Percentiles rank a stretch among this genome's conserved stretches.
Evolutionary conservation across 2,329 filamentous ascomycete species (phyloP).

Genomic region (Fonsecaea multimorphosa): DNA sequence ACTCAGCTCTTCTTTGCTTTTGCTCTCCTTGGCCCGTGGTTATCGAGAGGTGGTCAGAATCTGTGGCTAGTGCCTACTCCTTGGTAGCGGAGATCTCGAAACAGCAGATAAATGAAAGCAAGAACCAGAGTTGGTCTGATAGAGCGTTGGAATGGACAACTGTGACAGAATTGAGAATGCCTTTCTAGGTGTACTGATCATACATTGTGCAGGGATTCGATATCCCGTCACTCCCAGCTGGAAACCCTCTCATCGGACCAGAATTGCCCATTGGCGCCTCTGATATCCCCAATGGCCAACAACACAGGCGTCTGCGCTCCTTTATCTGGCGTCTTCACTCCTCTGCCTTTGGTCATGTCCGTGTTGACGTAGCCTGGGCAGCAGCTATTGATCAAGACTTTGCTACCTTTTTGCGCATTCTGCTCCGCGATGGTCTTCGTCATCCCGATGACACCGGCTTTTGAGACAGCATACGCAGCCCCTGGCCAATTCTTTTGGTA

Average conservation of each 20-base stretch:
- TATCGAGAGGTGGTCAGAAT: not conserved
- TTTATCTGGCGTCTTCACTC: slow-evolving; percentile 51
- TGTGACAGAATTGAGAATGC: not conserved
- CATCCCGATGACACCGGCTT: slow-evolving; percentile 53
- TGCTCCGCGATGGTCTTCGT: slow-evolving; percentile 49
- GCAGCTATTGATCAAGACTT: slow-evolving; percentile 49
- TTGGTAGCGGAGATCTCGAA: too few relatives aligned
- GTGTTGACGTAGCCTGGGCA: slow-evolving; percentile 56
- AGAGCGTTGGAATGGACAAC: not conserved
- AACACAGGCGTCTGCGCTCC: slow-evolving; percentile 54
- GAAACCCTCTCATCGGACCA: slow-evolving; percentile 49
- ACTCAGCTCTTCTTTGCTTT: too few relatives aligned
- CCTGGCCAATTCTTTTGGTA: slow-evolving; percentile 56
- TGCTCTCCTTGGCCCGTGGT: too few relatives aligned
- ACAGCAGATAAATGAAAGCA: not conserved
- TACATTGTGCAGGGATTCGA: not conserved
- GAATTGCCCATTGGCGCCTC: slow-evolving; percentile 46
- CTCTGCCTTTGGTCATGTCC: slow-evolving; percentile 55
- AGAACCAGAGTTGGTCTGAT: not conserved
- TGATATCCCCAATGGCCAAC: slow-evolving; percentile 51
- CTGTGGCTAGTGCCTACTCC: not conserved
- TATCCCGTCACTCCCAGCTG: slow-evolving; percentile 24
- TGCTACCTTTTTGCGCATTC: slow-evolving; percentile 44
- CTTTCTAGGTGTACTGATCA: not conserved
- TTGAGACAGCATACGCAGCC: slow-evolving; percentile 57